These are phyloP conservation scores for Debaryomyces udenii DNA, from an alignment of 1,139 yeast genomes.

Conservation along the genomic window DNA sequence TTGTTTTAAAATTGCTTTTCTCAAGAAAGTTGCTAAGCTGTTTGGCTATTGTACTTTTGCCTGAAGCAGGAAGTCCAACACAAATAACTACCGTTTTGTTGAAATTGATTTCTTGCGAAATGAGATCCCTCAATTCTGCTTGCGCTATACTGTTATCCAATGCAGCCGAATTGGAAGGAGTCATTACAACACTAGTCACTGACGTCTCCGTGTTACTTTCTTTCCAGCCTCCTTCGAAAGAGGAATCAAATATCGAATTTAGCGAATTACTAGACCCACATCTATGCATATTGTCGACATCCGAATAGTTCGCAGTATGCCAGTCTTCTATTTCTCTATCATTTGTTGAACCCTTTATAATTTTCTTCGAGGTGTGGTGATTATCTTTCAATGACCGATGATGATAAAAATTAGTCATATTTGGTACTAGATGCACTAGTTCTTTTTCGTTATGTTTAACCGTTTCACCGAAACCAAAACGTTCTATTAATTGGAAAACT, in stretches of 20 bases:
- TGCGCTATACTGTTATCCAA: not conserved
- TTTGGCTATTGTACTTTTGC: conserved; percentile 65
- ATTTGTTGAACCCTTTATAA: too few relatives aligned
- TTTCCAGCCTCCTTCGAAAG: conserved; percentile 1
- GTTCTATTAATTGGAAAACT: too few relatives aligned
- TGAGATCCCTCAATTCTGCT: conserved; percentile 1
- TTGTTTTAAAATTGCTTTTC: conserved; percentile 31
- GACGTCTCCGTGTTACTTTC: not conserved
- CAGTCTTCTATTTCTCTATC: not conserved
- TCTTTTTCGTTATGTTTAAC: too few relatives aligned
- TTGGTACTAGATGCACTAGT: not conserved
- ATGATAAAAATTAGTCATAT: not conserved
- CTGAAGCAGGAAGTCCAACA: conserved; percentile 74
- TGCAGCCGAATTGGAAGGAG: not conserved
- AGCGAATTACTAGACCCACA: conserved; percentile 29
- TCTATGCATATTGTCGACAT: conserved; percentile 5
- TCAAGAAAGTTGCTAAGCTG: conserved; percentile 50
- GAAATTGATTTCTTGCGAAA: conserved; percentile 7
- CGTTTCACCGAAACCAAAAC: too few relatives aligned
- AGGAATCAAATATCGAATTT: conserved; percentile 30
- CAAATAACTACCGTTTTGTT: conserved; percentile 43
- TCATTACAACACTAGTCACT: not conserved
- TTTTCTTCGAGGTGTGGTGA: too few relatives aligned
- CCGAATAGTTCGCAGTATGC: not conserved
- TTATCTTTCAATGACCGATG: not conserved